Conservation (phyloP, 2,329 filamentous ascomycete genomes). For the Sporothrix sp. region DNA sequence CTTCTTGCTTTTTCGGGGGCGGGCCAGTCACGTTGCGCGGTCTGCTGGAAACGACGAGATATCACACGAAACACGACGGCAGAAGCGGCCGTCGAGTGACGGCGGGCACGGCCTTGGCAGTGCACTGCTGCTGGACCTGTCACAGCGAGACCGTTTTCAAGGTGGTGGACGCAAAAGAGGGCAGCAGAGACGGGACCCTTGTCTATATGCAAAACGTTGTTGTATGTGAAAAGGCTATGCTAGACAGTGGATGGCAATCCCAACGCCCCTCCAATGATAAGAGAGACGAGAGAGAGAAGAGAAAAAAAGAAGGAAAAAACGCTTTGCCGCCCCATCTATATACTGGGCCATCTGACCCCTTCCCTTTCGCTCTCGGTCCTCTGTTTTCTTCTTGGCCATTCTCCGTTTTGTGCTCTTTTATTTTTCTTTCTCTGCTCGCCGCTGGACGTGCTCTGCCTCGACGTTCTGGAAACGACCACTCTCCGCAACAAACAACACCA, state of each 20-base stretch:
- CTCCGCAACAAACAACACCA: not conserved
- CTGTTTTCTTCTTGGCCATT: not conserved
- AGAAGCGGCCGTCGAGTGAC: not conserved
- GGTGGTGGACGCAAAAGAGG: not conserved
- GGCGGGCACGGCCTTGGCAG: slow-evolving; percentile 4
- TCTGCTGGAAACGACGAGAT: not conserved
- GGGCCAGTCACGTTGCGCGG: slow-evolving; percentile 4
- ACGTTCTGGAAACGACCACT: not conserved
- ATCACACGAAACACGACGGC: not conserved
- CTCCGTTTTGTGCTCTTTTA: not conserved
- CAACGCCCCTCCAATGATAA: too few species aligned
- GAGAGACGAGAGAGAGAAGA: not conserved
- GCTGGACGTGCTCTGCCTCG: slow-evolving; percentile 5
- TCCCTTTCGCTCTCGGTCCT: not conserved
- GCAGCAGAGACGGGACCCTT: not conserved
- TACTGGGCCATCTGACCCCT: not conserved
- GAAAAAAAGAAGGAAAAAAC: not conserved
- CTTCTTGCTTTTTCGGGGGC: too few species aligned
- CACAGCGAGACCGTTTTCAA: slow-evolving; percentile 6
- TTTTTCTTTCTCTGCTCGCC: not conserved
- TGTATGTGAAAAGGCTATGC: not conserved
- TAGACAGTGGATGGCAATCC: too few species aligned
- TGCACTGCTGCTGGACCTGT: slow-evolving; percentile 3
- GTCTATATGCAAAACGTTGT: slow-evolving; percentile 1
- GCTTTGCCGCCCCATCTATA: not conserved